These are phyloP conservation scores for Nemania sp. DNA, from an alignment of 2,329 filamentous ascomycete genomes.

Conservation along the genomic window DNA sequence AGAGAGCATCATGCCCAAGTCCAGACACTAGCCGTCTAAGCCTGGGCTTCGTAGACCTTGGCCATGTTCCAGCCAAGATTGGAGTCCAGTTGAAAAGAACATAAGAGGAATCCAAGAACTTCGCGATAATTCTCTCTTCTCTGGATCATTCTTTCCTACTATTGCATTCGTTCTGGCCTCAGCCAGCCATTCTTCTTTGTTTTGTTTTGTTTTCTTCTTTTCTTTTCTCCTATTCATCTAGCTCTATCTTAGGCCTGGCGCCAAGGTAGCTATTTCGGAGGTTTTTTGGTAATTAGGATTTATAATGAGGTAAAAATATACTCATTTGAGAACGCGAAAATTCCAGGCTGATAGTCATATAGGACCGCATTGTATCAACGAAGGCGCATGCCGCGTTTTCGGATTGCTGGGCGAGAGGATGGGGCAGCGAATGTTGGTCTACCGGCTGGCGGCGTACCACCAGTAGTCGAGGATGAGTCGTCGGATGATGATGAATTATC, in stretches of 20 bases:
- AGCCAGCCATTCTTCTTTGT: no score
- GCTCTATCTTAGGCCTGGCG: constrained; percentile 18
- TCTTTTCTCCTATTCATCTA: not conserved
- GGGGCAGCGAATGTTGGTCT: not conserved
- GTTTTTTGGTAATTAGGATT: not conserved
- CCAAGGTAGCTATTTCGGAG: constrained; percentile 1
- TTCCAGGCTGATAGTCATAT: not conserved
- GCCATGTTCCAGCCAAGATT: constrained; percentile 15
- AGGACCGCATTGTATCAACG: constrained; percentile 14
- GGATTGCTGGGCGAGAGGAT: constrained; percentile 5
- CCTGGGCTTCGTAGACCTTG: constrained; percentile 15
- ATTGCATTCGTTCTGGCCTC: no score
- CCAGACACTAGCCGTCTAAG: constrained; percentile 16
- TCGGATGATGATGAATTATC: not conserved
- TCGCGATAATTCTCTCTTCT: not conserved
- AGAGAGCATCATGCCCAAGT: constrained; percentile 12
- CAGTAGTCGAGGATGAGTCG: constrained; percentile 3
- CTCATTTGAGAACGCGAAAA: no score
- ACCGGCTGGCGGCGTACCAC: not conserved
- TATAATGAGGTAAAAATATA: constrained; percentile 20
- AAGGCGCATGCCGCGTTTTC: constrained; percentile 21
- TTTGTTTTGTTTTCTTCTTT: not conserved
- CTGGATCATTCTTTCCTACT: not conserved
- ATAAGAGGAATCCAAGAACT: constrained; percentile 17
- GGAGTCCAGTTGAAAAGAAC: not conserved